Percentiles rank a stretch among this genome's conserved stretches.
Evolutionary conservation across 768 basidiomycete species (phyloP).

Genomic region (Termitomyces sp.): DNA sequence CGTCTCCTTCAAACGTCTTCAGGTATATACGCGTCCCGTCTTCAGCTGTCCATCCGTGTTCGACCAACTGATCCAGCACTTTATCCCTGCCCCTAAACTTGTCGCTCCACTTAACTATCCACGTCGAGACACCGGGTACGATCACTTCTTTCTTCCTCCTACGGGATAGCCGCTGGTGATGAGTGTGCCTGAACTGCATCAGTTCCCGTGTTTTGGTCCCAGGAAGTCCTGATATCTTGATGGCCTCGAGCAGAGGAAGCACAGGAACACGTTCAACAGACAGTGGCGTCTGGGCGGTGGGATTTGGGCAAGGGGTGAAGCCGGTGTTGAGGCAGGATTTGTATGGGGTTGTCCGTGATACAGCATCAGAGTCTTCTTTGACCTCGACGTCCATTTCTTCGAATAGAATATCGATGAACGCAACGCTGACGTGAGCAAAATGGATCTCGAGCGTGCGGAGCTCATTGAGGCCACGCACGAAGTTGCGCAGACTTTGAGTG

Average conservation of each 20-base stretch:
- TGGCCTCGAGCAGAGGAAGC: slow-evolving; percentile 17
- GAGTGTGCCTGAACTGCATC: slow-evolving; percentile 16
- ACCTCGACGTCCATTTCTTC: slow-evolving; percentile 17
- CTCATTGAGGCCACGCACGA: slow-evolving; percentile 30
- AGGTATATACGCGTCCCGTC: slow-evolving; percentile 22
- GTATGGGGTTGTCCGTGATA: background rate
- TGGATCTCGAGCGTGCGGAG: slow-evolving; percentile 41
- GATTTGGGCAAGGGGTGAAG: slow-evolving; percentile 5
- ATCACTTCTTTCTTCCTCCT: background rate
- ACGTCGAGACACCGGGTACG: slow-evolving; percentile 12
- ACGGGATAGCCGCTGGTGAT: background rate
- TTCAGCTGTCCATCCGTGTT: slow-evolving; percentile 27
- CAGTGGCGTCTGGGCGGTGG: background rate
- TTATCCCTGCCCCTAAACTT: slow-evolving; percentile 28
- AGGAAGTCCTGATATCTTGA: slow-evolving; percentile 20
- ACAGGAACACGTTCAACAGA: slow-evolving; percentile 9
- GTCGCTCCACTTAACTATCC: slow-evolving; percentile 33
- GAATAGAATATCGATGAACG: slow-evolving; percentile 31
- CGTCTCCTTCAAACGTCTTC: slow-evolving; percentile 27
- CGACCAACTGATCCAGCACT: slow-evolving; percentile 35
- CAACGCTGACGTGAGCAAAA: slow-evolving; percentile 30
- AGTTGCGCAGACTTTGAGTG: slow-evolving; percentile 25
- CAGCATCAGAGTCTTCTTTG: slow-evolving; percentile 3
- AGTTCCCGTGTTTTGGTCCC: slow-evolving; percentile 15
- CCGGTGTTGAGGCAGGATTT: background rate